These are phyloP conservation scores for Tolypocladium album DNA, from an alignment of 2,329 filamentous ascomycete species.

Conservation along the genomic window DNA sequence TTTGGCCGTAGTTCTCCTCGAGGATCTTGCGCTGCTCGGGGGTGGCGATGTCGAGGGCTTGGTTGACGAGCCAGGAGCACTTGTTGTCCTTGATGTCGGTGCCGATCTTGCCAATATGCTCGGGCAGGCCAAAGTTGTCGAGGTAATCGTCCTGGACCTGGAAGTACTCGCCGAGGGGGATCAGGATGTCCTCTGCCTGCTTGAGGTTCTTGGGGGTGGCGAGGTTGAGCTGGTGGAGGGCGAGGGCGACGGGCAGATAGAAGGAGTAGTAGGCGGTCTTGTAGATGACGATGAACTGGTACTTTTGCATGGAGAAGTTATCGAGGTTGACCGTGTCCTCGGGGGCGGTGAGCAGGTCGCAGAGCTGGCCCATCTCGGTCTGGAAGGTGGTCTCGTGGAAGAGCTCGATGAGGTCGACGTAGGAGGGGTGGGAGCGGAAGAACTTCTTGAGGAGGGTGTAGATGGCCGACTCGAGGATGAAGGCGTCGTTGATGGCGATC, in stretches of 20 bases:
- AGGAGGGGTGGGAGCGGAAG: slow-evolving; percentile 78
- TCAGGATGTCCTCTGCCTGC: slow-evolving; percentile 81
- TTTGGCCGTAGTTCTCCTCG: slow-evolving; percentile 88
- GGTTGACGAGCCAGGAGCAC: slow-evolving; percentile 97
- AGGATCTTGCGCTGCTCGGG: slow-evolving; percentile 81
- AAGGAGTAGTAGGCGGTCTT: slow-evolving; percentile 99
- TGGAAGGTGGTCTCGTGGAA: slow-evolving; percentile 93
- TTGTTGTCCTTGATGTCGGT: slow-evolving; percentile 99
- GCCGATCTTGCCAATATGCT: slow-evolving; percentile 94
- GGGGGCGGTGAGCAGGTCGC: slow-evolving; percentile 89
- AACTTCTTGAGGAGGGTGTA: slow-evolving; percentile 88
- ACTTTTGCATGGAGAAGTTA: slow-evolving; percentile 94
- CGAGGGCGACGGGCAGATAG: slow-evolving; percentile 91
- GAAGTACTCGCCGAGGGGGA: slow-evolving; percentile 98
- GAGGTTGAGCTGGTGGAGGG: slow-evolving; percentile 73
- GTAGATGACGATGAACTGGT: slow-evolving; percentile 97
- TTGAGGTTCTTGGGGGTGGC: slow-evolving; percentile 84
- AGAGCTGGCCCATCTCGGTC: slow-evolving; percentile 90
- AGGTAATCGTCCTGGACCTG: slow-evolving; percentile 98
- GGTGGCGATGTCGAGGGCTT: slow-evolving; percentile 70
- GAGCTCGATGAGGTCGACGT: slow-evolving; percentile 85
- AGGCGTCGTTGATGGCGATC: slow-evolving; percentile 96
- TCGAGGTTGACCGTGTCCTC: slow-evolving; percentile 86
- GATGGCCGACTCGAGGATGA: slow-evolving; percentile 87
- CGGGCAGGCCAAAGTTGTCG: slow-evolving; percentile 89